A percentile compares a stretch with the other conserved stretches of the same genome.
Conservation (phyloP, 306 rosid genomes). For the Lathyrus sativus region DNA sequence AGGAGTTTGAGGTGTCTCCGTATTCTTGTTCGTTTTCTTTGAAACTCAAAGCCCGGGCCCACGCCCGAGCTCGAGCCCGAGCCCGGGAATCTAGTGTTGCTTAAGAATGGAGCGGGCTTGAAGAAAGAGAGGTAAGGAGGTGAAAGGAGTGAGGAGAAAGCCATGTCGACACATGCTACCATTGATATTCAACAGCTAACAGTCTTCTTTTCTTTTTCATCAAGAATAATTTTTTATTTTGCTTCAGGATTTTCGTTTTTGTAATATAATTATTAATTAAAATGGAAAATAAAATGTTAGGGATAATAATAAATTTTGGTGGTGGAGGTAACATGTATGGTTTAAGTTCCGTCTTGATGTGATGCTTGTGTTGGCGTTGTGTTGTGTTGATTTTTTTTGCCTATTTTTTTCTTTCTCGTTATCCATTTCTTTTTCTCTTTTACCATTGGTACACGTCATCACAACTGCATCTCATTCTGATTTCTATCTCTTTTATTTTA, state of each 20-base stretch:
- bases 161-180: constrained; percentile 72
- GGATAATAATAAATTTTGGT: constrained; percentile 35
- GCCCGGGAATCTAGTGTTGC: constrained; percentile 41
- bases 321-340: constrained; percentile 35
- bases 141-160: constrained; percentile 41
- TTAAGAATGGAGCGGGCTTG: constrained; percentile 45
- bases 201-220: not conserved
- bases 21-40: constrained; percentile 44
- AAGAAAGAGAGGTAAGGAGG: constrained; percentile 43
- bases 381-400: not conserved
- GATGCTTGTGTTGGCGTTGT: constrained; percentile 14
- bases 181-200: constrained; percentile 35
- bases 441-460: constrained; percentile 34
- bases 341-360: constrained; percentile 20
- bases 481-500: not conserved
- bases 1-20: constrained; percentile 58
- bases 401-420: constrained; percentile 20
- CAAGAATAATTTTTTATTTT: too few relatives aligned
- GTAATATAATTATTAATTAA: not conserved
- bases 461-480: not conserved
- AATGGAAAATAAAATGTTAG: constrained; percentile 33
- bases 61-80: constrained; percentile 46
- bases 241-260: not conserved
- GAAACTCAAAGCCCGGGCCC: constrained; percentile 48
- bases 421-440: constrained; percentile 11